These are phyloP conservation scores for Aureobasidium uvarum DNA, from an alignment of 2,329 filamentous ascomycete genomes.

Conservation along the genomic window DNA sequence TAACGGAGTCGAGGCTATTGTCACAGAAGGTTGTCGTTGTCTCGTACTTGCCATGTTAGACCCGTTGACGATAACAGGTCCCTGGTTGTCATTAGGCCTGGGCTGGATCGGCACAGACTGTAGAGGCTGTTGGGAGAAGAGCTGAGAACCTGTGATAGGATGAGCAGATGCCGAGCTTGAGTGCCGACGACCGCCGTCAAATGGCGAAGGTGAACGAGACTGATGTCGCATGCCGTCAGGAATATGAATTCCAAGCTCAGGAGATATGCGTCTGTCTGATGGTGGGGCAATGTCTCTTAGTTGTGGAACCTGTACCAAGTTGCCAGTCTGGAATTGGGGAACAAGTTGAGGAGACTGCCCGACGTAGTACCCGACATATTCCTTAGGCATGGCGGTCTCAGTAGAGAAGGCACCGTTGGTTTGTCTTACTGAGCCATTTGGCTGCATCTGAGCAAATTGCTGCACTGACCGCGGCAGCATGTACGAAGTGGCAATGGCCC, in stretches of 20 bases:
- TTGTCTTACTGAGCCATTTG: conserved; percentile 25
- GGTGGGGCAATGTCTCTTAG: conserved; percentile 41
- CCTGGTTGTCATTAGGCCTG: conserved; percentile 31
- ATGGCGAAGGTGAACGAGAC: conserved; percentile 50
- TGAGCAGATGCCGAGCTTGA: conserved; percentile 35
- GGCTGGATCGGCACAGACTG: neutral
- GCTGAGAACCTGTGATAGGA: conserved; percentile 12
- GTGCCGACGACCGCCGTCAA: conserved; percentile 46
- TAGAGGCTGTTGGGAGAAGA: conserved; percentile 24
- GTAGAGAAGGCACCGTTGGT: conserved; percentile 25
- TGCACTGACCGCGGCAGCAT: conserved; percentile 35
- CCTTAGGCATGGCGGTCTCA: conserved; percentile 46
- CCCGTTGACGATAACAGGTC: conserved; percentile 46
- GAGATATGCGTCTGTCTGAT: conserved; percentile 42
- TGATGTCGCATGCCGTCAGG: conserved; percentile 39
- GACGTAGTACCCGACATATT: conserved; percentile 53
- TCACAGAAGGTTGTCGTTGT: conserved; percentile 16
- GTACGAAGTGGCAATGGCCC: conserved; percentile 37
- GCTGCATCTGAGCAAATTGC: conserved; percentile 32
- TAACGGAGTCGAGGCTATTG: neutral
- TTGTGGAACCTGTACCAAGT: conserved; percentile 35
- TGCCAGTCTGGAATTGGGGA: conserved; percentile 35
- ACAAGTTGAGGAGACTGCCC: conserved; percentile 45
- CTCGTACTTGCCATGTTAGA: conserved; percentile 32
- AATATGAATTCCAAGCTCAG: conserved; percentile 42